Evolutionary conservation across 306 rosid species (phyloP), one percentile per base, ranked within the genome.

Genomic region (Glycyrrhiza uralensis): DNA sequence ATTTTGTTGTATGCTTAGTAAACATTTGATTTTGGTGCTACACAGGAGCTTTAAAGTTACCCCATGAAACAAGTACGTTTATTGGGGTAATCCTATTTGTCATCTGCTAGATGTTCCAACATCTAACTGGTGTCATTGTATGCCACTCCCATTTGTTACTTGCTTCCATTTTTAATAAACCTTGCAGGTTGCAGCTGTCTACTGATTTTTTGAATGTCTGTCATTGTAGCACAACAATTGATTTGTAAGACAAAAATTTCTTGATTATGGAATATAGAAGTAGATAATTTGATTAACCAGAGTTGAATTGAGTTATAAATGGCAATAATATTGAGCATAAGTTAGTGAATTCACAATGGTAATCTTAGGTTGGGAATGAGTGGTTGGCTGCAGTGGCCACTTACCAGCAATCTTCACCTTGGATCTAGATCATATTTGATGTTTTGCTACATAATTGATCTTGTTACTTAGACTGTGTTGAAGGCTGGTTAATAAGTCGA

Each of bases 11-110:
- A 77, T 29, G 36, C 13, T 45, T 64, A 30, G 32, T 14, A 46
- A 65, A 61, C 13, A 10, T 50, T 20, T 66, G 50, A 30, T 62
- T 84, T 77, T 35, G 24, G 20, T 68, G 62, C 54, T 52, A 67
- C 36, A 4, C 9, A 7, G 17, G 18, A 54, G 32, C 62, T 19
- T 35, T 3, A 3, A 15, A 50, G 35, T 71, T 56, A 44, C 29
- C 29, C 17, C 2, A 0, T 66, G 32, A 49, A 58, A 39, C 50
- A 23, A 42, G 63, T 15, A 22, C 13, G n/a, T 7, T 30, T 38
- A 15, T 71, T 5, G 52, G 57, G 36, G 33, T 19, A 24, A 44
- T 17, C 42, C 20, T 24, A 23, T 30, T 62, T 80, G 45, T 26
- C 55, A n/a, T 52, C 17, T 36, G 58, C 20, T 22, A 49, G 64